These are phyloP conservation scores for Aspergillus melleus DNA, from an alignment of 2,329 filamentous ascomycete genomes.

Conservation along the genomic window DNA sequence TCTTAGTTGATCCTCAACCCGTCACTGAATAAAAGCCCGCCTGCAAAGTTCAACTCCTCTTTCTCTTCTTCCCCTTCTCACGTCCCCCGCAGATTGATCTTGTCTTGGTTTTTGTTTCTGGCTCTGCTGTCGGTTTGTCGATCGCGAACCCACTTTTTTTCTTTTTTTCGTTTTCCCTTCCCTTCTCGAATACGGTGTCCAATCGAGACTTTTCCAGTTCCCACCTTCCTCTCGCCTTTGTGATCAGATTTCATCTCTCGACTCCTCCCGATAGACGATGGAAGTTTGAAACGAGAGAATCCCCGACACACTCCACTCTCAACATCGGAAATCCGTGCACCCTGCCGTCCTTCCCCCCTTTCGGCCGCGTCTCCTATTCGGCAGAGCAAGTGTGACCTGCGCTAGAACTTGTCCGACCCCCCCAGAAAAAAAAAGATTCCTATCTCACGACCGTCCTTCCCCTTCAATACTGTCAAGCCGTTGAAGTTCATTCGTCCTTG, in stretches of 20 bases:
- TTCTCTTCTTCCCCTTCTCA: too few relatives aligned
- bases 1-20: background rate
- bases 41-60: background rate
- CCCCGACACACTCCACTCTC: background rate
- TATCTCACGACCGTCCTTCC: background rate
- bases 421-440: background rate
- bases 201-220: background rate
- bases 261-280: background rate
- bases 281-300: slow-evolving; percentile 1
- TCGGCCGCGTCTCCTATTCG: background rate
- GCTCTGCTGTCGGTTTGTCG: background rate
- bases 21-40: background rate
- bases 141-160: background rate
- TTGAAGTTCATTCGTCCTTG: slow-evolving; percentile 2
- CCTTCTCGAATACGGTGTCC: background rate
- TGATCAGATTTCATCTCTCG: background rate
- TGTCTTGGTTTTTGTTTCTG: background rate
- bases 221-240: background rate
- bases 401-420: background rate
- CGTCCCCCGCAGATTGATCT: background rate
- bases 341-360: background rate
- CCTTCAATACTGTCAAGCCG: background rate
- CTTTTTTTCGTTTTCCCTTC: background rate
- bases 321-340: background rate
- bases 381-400: background rate